These are phyloP conservation scores for Penicillium samsonianum DNA, from an alignment of 495 filamentous ascomycete species.

Conservation along the genomic window DNA sequence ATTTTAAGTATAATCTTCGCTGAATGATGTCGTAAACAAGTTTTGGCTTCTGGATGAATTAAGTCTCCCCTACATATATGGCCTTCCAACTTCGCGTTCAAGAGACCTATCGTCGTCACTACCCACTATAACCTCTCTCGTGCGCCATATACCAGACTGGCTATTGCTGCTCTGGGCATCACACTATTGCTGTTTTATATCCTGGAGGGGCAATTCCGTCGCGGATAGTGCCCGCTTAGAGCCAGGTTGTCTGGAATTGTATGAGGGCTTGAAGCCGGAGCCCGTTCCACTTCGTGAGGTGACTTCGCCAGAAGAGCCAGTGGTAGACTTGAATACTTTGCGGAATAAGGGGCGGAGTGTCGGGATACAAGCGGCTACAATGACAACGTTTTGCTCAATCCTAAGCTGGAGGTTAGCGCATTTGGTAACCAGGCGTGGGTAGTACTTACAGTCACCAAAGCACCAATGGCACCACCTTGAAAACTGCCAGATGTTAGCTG, in stretches of 20 bases:
- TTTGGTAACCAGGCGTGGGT: not conserved
- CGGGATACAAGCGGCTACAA: constrained; percentile 40
- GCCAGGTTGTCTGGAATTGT: not conserved
- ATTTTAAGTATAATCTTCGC: too few species aligned
- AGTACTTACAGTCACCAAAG: constrained; percentile 23
- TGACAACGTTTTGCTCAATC: constrained; percentile 33
- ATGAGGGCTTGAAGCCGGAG: constrained; percentile 6
- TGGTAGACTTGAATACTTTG: constrained; percentile 14
- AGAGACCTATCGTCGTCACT: not conserved
- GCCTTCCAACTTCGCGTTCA: not conserved
- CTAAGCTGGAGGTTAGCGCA: constrained; percentile 1
- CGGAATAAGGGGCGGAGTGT: constrained; percentile 35
- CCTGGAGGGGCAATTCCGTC: constrained; percentile 12
- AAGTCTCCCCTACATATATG: too few species aligned
- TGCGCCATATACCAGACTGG: constrained; percentile 1
- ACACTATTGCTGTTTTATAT: not conserved
- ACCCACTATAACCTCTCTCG: not conserved
- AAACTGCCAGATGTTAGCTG: constrained; percentile 16
- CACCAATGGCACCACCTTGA: constrained; percentile 17
- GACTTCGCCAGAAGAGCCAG: not conserved
- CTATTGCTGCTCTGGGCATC: constrained; percentile 10
- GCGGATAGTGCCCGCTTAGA: not conserved
- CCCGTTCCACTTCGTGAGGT: constrained; percentile 2
- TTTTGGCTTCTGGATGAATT: too few species aligned
- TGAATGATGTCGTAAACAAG: too few species aligned